phyloP scores from a whole-genome alignment of 306 rosid genomes.

The Pachyrhizus erosus region DNA sequence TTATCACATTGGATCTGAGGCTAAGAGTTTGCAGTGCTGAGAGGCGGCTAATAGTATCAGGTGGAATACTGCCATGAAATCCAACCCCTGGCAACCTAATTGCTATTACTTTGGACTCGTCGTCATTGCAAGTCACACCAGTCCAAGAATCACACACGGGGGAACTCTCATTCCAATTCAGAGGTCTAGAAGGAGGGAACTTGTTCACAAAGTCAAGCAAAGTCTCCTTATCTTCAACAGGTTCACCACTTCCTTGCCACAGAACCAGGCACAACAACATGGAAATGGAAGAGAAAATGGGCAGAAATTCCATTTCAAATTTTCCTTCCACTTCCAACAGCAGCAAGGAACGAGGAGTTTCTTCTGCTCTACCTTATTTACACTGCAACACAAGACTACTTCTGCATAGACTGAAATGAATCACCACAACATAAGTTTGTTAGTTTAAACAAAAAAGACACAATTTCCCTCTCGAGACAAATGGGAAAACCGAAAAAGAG shows the following conservation, averaged over 20 bases:
- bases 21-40: conserved; percentile 72
- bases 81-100: conserved; percentile 91
- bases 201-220: conserved; percentile 71
- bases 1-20: conserved; percentile 83
- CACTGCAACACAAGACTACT: conserved; percentile 18
- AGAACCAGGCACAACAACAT: conserved; percentile 58
- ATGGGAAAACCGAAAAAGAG: conserved; percentile 39
- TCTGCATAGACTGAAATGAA: conserved; percentile 48
- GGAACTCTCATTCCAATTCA: conserved; percentile 71
- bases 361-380: conserved; percentile 53
- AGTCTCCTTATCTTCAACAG: conserved; percentile 74
- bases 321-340: conserved; percentile 36
- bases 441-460: conserved; percentile 9
- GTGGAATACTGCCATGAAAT: conserved; percentile 78
- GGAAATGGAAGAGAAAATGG: conserved; percentile 50
- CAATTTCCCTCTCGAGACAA: conserved; percentile 38
- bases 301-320: conserved; percentile 50
- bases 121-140: conserved; percentile 79
- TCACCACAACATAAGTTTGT: conserved; percentile 28
- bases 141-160: conserved; percentile 78
- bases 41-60: conserved; percentile 73
- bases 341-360: conserved; percentile 59
- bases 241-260: conserved; percentile 64
- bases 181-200: conserved; percentile 74
- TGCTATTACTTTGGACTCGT: conserved; percentile 62